These are phyloP conservation scores for Suhomyces coccinellae DNA, from an alignment of 1,139 yeast genomes.

Conservation along the genomic window DNA sequence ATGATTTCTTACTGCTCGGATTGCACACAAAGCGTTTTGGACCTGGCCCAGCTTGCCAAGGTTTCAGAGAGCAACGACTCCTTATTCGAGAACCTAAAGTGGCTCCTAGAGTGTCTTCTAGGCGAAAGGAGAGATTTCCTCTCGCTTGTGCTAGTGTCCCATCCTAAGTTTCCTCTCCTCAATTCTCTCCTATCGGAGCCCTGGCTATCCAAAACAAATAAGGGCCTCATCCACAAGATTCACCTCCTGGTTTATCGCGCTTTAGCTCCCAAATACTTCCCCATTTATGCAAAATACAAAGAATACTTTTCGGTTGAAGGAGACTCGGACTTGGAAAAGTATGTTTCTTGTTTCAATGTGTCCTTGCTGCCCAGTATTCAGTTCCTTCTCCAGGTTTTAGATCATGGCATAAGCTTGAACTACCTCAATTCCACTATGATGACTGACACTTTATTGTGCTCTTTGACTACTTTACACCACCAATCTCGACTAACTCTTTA, in stretches of 20 bases:
- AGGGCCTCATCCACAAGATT: neutral
- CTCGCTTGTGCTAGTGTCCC: slow-evolving; percentile 4
- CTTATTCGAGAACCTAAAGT: neutral
- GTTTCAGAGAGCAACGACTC: neutral
- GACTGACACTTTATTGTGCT: slow-evolving; percentile 6
- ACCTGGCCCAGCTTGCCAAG: neutral
- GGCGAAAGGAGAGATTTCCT: neutral
- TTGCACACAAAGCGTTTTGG: neutral
- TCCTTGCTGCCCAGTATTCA: slow-evolving; percentile 3
- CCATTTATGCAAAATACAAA: neutral
- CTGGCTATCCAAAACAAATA: neutral
- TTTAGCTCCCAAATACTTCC: slow-evolving; percentile 5
- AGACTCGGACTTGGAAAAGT: neutral
- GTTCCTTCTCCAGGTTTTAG: slow-evolving; percentile 27
- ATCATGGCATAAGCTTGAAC: slow-evolving; percentile 23
- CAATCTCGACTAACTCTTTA: slow-evolving; percentile 16
- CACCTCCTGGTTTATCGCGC: neutral
- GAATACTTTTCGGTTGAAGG: neutral
- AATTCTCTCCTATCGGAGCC: neutral
- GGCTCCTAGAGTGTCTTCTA: neutral
- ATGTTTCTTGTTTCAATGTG: neutral
- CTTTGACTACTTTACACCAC: neutral
- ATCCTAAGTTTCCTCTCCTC: slow-evolving; percentile 1
- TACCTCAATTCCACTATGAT: slow-evolving; percentile 14
- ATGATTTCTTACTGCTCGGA: neutral